These are phyloP conservation scores for Xylaria scruposa DNA, from an alignment of 495 filamentous ascomycete genomes.

Conservation along the genomic window DNA sequence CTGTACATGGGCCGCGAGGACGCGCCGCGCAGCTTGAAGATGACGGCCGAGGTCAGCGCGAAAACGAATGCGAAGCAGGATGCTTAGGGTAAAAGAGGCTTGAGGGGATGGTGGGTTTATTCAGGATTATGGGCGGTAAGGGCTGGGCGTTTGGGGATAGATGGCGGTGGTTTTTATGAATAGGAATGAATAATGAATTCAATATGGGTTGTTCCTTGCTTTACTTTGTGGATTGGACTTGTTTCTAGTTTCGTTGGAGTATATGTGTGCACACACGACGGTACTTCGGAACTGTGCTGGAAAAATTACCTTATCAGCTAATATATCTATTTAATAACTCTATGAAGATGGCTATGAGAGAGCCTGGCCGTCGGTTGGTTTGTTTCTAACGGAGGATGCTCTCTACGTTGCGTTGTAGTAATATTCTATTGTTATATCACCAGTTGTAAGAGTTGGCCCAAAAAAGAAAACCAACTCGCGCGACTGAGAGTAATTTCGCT, in stretches of 20 bases:
- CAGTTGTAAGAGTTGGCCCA: too few species aligned
- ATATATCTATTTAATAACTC: background rate
- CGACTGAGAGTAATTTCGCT: too few species aligned
- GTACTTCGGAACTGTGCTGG: background rate
- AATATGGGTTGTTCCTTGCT: background rate
- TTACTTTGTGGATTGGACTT: background rate
- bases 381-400: background rate
- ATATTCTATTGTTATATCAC: background rate
- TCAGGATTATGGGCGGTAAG: background rate
- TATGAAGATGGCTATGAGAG: background rate
- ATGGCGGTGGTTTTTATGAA: background rate
- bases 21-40: constrained; percentile 73
- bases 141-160: background rate
- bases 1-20: constrained; percentile 85
- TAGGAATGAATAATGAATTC: background rate
- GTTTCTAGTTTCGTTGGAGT: background rate
- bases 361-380: background rate
- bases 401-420: background rate
- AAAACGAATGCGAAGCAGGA: constrained; percentile 52
- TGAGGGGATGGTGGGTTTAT: background rate
- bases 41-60: constrained; percentile 73
- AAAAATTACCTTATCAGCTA: background rate
- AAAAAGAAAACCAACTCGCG: too few species aligned
- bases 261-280: background rate
- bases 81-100: background rate